A percentile compares a stretch with the other conserved stretches of the same genome.
Conservation (phyloP, 2,329 filamentous ascomycete genomes). For the Grosmannia huntii region DNA sequence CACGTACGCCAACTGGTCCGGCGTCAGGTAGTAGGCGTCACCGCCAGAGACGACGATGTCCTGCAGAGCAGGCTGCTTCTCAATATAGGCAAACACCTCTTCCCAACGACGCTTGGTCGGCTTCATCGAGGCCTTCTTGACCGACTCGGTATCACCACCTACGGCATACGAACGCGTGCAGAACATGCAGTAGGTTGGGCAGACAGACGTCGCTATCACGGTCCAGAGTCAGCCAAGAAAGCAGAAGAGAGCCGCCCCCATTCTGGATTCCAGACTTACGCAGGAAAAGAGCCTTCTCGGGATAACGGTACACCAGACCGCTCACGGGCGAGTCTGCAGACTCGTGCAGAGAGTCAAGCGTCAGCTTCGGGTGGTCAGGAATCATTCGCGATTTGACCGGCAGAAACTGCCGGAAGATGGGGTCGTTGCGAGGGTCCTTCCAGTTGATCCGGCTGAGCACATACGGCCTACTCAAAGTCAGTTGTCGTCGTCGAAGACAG, state of each 20-base stretch:
- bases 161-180: constrained; percentile 50
- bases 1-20: constrained; percentile 38
- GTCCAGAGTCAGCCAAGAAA: background rate
- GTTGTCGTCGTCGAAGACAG: background rate
- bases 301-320: constrained; percentile 50
- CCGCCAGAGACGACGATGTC: constrained; percentile 53
- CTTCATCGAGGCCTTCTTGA: constrained; percentile 31
- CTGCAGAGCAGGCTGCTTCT: constrained; percentile 30
- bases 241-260: too few species aligned
- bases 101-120: constrained; percentile 35
- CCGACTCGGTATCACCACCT: constrained; percentile 38
- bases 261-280: constrained; percentile 24
- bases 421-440: constrained; percentile 43
- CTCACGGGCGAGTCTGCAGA: constrained; percentile 39
- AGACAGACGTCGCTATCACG: constrained; percentile 40
- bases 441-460: constrained; percentile 47
- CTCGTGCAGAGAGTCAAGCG: constrained; percentile 47
- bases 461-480: constrained; percentile 31
- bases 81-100: constrained; percentile 43
- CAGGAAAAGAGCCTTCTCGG: constrained; percentile 48
- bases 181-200: constrained; percentile 49
- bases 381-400: constrained; percentile 39
- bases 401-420: constrained; percentile 47
- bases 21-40: constrained; percentile 44
- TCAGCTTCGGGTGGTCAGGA: constrained; percentile 40